A percentile compares a stretch with the other conserved stretches of the same genome.
phyloP scores from a whole-genome alignment of 116 monocot species.

The Papilionanthe hybrid region DNA sequence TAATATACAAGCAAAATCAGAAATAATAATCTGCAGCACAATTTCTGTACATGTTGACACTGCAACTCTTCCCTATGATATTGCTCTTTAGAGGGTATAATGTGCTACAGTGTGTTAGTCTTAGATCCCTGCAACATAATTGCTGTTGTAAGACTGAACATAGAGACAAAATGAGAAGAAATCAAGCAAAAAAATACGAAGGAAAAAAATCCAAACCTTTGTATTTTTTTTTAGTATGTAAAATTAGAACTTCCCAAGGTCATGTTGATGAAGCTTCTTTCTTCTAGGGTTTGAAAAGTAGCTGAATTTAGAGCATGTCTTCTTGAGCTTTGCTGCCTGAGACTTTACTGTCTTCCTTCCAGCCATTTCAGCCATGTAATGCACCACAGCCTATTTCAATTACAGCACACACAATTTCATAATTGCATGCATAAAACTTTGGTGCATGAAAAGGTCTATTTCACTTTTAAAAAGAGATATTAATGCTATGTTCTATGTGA shows the following conservation, averaged over 20 bases:
- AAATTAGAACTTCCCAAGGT: not conserved
- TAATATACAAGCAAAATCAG: too few relatives aligned
- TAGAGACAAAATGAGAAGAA: not conserved
- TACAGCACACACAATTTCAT: not conserved
- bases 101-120: not conserved
- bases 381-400: conserved; percentile 55
- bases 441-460: too few relatives aligned
- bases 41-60: not conserved
- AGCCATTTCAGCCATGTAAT: conserved; percentile 54
- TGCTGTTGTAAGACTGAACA: not conserved
- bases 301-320: conserved; percentile 43
- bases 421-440: too few relatives aligned
- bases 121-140: not conserved
- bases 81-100: not conserved
- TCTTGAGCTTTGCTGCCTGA: conserved; percentile 33
- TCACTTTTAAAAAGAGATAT: too few relatives aligned
- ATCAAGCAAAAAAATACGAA: not conserved
- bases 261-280: conserved; percentile 34
- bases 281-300: conserved; percentile 43
- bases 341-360: conserved; percentile 33
- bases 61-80: not conserved
- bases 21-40: not conserved
- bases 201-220: conserved; percentile 3
- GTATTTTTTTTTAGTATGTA: not conserved
- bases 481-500: too few relatives aligned